phyloP scores from a whole-genome alignment of 768 basidiomycete species.

The Boletus coccyginus region DNA sequence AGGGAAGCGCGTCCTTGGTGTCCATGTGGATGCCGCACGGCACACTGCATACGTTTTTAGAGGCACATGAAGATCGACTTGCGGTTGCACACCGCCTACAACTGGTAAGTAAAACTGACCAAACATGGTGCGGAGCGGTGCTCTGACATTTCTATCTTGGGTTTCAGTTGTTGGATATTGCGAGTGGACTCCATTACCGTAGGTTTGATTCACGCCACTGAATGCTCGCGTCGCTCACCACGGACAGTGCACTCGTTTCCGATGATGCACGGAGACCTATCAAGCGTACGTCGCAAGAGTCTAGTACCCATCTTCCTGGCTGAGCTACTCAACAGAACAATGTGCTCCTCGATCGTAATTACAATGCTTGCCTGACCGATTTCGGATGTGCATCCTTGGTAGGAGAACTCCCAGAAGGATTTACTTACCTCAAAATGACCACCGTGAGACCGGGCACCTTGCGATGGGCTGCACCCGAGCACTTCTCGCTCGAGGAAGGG shows the following conservation, averaged over 20 bases:
- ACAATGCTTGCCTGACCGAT: conserved; percentile 6
- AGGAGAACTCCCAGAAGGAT: conserved; percentile 1
- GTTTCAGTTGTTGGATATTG: conserved; percentile 5
- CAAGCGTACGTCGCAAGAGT: not conserved
- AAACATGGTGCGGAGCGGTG: too few species aligned
- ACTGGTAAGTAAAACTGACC: not conserved
- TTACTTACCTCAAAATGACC: not conserved
- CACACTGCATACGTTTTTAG: conserved; percentile 2
- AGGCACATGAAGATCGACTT: not conserved
- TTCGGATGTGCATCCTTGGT: conserved; percentile 10
- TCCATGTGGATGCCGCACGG: conserved; percentile 9
- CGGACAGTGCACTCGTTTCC: conserved; percentile 10
- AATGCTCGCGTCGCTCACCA: not conserved
- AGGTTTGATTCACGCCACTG: not conserved
- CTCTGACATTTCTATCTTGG: not conserved
- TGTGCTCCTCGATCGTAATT: conserved; percentile 7
- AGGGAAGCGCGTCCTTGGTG: conserved; percentile 1
- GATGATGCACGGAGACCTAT: conserved; percentile 6
- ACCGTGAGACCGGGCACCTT: conserved; percentile 4
- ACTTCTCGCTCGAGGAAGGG: not conserved
- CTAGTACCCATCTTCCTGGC: too few species aligned
- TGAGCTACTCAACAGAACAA: conserved; percentile 1
- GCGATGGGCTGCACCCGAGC: conserved; percentile 8
- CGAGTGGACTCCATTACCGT: conserved; percentile 7
- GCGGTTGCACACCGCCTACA: not conserved